These are phyloP conservation scores for Rusavskia elegans DNA, from an alignment of 495 filamentous ascomycete species.

Conservation along the genomic window DNA sequence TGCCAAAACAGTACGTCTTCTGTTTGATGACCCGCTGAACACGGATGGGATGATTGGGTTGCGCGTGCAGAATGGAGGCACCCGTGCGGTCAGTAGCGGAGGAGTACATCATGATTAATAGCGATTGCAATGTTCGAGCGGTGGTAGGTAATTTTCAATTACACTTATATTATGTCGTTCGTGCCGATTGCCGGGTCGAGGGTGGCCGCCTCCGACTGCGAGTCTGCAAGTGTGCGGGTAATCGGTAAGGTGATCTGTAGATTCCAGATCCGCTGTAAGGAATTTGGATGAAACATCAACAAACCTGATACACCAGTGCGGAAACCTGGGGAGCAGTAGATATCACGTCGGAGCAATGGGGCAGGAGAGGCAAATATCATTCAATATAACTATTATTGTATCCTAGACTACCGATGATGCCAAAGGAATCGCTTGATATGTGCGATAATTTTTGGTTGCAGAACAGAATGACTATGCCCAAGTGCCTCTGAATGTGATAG, in stretches of 20 bases:
- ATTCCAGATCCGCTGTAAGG: too few species aligned
- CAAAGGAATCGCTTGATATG: not conserved
- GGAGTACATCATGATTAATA: too few species aligned
- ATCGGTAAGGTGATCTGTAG: too few species aligned
- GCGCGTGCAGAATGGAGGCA: not conserved
- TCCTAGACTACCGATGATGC: not conserved
- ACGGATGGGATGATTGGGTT: not conserved
- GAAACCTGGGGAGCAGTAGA: not conserved
- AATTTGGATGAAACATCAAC: too few species aligned
- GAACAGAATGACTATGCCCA: conserved; percentile 2
- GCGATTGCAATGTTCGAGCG: not conserved
- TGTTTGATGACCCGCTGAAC: not conserved
- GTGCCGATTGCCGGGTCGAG: too few species aligned
- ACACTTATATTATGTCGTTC: too few species aligned
- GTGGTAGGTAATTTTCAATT: too few species aligned
- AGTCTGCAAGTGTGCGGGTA: too few species aligned
- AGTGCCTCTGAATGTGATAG: conserved; percentile 8
- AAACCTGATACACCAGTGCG: too few species aligned
- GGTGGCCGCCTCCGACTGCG: too few species aligned
- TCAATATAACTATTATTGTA: not conserved
- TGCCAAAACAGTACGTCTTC: not conserved
- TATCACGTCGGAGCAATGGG: too few species aligned
- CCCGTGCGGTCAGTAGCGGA: too few species aligned
- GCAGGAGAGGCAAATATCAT: not conserved
- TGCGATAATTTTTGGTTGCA: not conserved